Evolutionary conservation across 2,329 filamentous ascomycete species (phyloP).

Genomic region (Colletotrichum sp.): DNA sequence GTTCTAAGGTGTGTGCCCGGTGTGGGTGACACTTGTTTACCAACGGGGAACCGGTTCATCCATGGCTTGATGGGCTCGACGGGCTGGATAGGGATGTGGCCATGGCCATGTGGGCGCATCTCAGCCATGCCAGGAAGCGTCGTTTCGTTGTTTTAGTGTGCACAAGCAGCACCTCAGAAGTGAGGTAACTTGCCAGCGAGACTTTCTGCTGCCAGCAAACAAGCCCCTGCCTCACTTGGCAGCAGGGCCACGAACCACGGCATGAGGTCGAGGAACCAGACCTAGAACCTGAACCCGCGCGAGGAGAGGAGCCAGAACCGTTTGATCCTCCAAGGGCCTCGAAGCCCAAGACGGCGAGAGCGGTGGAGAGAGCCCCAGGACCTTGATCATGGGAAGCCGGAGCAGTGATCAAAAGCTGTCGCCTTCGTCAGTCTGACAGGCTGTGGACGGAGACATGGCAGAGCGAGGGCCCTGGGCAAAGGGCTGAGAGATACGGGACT

Average conservation of each 20-base stretch:
- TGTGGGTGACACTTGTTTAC: slow-evolving; percentile 18
- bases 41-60: neutral
- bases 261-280: neutral
- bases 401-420: neutral
- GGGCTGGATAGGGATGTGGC: neutral
- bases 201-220: neutral
- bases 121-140: neutral
- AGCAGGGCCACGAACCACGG: neutral
- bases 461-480: neutral
- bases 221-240: neutral
- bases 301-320: neutral
- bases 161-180: neutral
- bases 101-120: neutral
- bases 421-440: neutral
- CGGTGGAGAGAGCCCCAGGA: neutral
- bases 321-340: neutral
- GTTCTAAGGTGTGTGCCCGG: neutral
- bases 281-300: neutral
- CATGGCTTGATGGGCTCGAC: neutral
- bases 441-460: neutral
- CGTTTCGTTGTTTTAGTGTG: neutral
- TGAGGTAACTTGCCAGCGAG: neutral
- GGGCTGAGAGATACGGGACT: neutral
- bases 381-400: neutral
- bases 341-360: neutral